Evolutionary conservation across 345 rosid species (phyloP), one percentile per base, ranked within the genome.

Genomic region (Ceriops decandra): DNA sequence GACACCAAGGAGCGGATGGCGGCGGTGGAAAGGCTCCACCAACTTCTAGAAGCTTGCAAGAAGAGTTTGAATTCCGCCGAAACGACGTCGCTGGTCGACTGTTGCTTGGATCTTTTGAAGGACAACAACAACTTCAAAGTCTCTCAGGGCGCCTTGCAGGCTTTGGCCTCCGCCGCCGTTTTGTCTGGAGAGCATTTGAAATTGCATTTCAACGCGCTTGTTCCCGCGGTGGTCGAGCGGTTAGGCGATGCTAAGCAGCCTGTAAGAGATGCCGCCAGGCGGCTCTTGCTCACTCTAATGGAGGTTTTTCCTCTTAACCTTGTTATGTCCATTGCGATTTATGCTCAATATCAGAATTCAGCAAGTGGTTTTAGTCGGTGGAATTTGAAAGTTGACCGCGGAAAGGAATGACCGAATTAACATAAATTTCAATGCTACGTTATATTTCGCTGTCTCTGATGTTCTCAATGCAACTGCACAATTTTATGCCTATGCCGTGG

Each of bases 1-100:
- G 99, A 91, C 78, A 90, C 98, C 1, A 95, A 95, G 72, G 99
- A 92, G 87, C 82, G 99, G 80, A 95, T 95, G 99, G 99, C 99
- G 3, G 99, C 92, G 24, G 98, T 95, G 52, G 99, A 95, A 82
- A 82, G 96, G 19, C 87, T 95, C 11, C 89, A 88, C 80, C 89
- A 92, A 76, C 91, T 85, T 38, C 93, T 95, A 0, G 99, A 95
- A 82, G 89, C 92, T 72, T 87, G 91, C 64, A 71, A 93, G 63
- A 88, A 81, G 86, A 83, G 93, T 69, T 82, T 95, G 64, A 81
- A 81, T 64, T 74, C 89, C 11, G 46, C 98, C 27, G 99, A 95
- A 72, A 88, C 88, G 65, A 86, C 93, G 28, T 77, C 93, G 53
- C 88, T 95, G 1, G 96, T 95, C 20, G 99, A 95, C 66, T 90